Evolutionary conservation across 2,329 filamentous ascomycete genomes (phyloP).

Genomic region (Fusarium nisikadoi): DNA sequence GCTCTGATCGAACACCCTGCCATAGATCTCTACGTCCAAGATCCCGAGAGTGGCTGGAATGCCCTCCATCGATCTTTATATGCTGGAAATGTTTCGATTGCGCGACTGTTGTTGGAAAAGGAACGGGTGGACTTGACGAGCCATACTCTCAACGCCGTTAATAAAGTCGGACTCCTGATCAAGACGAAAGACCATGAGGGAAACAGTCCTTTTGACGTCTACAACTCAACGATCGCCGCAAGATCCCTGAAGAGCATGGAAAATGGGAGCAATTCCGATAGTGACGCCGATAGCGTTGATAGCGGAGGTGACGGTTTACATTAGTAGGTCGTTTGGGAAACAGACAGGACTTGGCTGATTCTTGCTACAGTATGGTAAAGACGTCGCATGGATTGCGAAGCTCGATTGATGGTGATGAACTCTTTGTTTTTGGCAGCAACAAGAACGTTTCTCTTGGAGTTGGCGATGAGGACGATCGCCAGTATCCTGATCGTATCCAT

Average conservation of each 20-base stretch:
- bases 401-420: constrained; percentile 73
- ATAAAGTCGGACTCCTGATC: constrained; percentile 79
- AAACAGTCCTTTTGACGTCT: constrained; percentile 93
- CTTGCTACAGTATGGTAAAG: constrained; percentile 34
- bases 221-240: constrained; percentile 85
- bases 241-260: constrained; percentile 69
- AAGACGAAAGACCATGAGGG: constrained; percentile 97
- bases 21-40: constrained; percentile 87
- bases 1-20: constrained; percentile 84
- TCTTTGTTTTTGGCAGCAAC: constrained; percentile 96
- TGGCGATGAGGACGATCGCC: constrained; percentile 94
- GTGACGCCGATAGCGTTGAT: constrained; percentile 66
- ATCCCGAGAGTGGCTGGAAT: constrained; percentile 95
- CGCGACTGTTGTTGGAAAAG: constrained; percentile 81
- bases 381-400: constrained; percentile 26
- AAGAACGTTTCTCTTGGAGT: constrained; percentile 93
- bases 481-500: constrained; percentile 86
- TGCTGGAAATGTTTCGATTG: constrained; percentile 87
- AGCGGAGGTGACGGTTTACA: constrained; percentile 47
- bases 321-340: constrained; percentile 42
- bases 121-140: constrained; percentile 74
- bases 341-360: constrained; percentile 22
- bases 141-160: constrained; percentile 67
- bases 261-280: constrained; percentile 60
- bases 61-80: constrained; percentile 91